A percentile compares a stretch with the other conserved stretches of the same genome.
These are phyloP conservation scores for Nicotiana paniculata DNA, from an alignment of 257 asterid genomes.

Conservation along the genomic window DNA sequence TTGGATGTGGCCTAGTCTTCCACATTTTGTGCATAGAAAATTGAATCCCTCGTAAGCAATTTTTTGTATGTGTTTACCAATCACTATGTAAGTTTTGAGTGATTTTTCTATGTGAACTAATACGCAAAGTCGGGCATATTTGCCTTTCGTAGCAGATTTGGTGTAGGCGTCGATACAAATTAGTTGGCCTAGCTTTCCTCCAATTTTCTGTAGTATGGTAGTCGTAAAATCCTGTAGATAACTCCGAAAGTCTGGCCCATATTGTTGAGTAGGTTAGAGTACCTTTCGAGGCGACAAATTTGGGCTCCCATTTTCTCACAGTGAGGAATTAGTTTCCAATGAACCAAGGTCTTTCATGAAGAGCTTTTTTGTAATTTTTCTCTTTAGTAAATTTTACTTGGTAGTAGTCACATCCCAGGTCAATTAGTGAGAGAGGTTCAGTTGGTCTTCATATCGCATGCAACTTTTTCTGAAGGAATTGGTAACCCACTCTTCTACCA, in stretches of 20 bases:
- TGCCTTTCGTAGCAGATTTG: fast-evolving
- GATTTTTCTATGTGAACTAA: too few relatives aligned
- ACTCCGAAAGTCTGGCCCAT: background rate
- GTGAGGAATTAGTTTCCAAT: background rate
- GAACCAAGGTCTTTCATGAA: background rate
- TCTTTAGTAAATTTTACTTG: background rate
- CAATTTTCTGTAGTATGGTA: background rate
- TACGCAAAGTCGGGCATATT: too few relatives aligned
- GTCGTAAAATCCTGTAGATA: background rate
- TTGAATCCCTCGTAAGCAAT: too few relatives aligned
- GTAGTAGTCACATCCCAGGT: background rate
- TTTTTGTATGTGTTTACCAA: too few relatives aligned
- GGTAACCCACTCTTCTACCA: background rate
- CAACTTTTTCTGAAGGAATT: background rate
- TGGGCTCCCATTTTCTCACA: background rate
- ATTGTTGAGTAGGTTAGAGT: background rate
- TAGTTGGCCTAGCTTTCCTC: too few relatives aligned
- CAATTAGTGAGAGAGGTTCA: background rate
- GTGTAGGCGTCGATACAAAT: too few relatives aligned
- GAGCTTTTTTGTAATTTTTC: background rate
- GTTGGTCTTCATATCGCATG: background rate
- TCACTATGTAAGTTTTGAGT: too few relatives aligned
- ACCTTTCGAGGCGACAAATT: background rate
- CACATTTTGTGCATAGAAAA: too few relatives aligned
- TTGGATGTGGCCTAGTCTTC: too few relatives aligned